Conservation (phyloP, 2,329 filamentous ascomycete species). For the Cercospora brassicicola region DNA sequence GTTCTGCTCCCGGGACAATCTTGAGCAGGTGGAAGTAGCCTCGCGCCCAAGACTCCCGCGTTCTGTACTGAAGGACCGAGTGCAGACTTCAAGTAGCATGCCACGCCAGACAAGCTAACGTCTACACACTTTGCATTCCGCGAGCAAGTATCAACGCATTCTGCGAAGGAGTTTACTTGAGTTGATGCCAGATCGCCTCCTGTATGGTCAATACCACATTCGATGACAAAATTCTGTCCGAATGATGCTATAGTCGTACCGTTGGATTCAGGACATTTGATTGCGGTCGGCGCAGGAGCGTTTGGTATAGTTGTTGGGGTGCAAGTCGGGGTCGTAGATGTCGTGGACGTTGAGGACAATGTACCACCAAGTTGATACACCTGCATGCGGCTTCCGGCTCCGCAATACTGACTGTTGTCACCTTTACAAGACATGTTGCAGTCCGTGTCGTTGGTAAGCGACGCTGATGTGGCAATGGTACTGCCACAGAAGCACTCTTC, state of each 20-base stretch:
- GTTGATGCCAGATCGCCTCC: slow-evolving; percentile 35
- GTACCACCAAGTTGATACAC: slow-evolving; percentile 19
- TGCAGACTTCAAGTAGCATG: slow-evolving; percentile 38
- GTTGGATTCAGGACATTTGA: slow-evolving; percentile 35
- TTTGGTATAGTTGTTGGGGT: slow-evolving; percentile 18
- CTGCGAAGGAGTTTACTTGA: slow-evolving; percentile 30
- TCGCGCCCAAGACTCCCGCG: slow-evolving; percentile 32
- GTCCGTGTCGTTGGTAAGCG: slow-evolving; percentile 8
- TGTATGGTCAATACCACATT: slow-evolving; percentile 28
- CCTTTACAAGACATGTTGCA: slow-evolving; percentile 28
- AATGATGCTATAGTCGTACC: slow-evolving; percentile 28
- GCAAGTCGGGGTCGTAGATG: slow-evolving; percentile 12
- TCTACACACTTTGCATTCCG: slow-evolving; percentile 37
- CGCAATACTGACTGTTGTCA: slow-evolving; percentile 35
- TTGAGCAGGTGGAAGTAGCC: slow-evolving; percentile 25
- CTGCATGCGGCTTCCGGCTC: slow-evolving; percentile 32
- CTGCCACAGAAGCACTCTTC: slow-evolving; percentile 22
- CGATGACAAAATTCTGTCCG: slow-evolving; percentile 34
- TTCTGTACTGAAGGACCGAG: slow-evolving; percentile 29
- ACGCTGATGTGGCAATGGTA: background rate
- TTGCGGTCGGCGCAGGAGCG: slow-evolving; percentile 17
- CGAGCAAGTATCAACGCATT: slow-evolving; percentile 38
- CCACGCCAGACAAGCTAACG: slow-evolving; percentile 35
- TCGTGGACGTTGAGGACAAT: background rate
- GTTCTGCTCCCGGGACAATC: slow-evolving; percentile 16